Base-by-base conservation (phyloP, 202 grass and related monocot species). In the Setaria italica region DNA sequence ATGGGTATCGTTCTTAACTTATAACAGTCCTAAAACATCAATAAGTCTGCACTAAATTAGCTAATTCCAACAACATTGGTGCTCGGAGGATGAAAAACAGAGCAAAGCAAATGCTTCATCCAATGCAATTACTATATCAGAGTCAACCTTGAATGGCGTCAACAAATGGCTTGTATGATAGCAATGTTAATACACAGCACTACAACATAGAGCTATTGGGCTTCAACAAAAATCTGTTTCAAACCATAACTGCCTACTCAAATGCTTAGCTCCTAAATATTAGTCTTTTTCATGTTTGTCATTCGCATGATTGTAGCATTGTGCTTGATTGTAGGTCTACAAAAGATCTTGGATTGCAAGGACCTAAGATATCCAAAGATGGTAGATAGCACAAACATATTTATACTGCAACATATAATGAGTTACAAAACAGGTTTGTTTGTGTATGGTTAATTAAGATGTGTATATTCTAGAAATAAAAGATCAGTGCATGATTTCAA, bases 241-340 rank as follows among this genome's bases (percentile, higher is more conserved):
- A 57, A 57, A 76, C 32, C 14, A 66, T 33, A 57, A 13, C 50
- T n/a, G 53, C 4, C 49, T 37, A 55, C 16, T 55, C 50, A 56
- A n/a, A 56, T 55, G 50, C 72, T 55, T 76, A 76, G 17, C 32
- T 74, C 49, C 72, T 74, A 76, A 43, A 64, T 39, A 7, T 72
- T 68, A 72, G 54, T 79, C 77, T 62, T 53, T 85, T 71, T 79
- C 19, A 70, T 62, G 74, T 62, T 78, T 10, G 47, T 33, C 62
- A 45, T 45, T 84, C 57, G 41, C 79, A 75, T 35, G 70, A 70
- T 71, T 70, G 53, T 46, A 77, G 51, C 39, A 41, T 41, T 41
- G 4, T 69, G 64, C 83, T 85, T 59, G 30, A 71, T 79, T 49
- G 21, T 43, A 9, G 45, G 32, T 11, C 21, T 63, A 72, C 72